Conservation (phyloP, 768 basidiomycete genomes). For the Antrodiella citrinella region DNA sequence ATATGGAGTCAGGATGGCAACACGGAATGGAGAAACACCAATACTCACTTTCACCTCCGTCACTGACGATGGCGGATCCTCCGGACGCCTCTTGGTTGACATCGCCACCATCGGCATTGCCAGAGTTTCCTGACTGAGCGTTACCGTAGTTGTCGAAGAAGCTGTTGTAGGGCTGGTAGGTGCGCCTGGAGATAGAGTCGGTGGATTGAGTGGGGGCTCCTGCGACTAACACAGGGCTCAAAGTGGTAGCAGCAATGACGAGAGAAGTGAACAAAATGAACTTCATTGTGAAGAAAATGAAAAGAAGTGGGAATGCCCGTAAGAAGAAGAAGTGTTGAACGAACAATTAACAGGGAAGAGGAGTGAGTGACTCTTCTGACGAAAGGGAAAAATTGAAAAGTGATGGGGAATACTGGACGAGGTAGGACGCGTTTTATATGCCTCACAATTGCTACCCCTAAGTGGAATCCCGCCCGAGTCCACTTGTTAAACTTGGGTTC, state of each 20-base stretch:
- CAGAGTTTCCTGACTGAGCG: slow-evolving; percentile 4
- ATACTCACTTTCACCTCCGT: background rate
- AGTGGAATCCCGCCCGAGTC: no score
- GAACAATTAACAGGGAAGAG: background rate
- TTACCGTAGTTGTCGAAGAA: background rate
- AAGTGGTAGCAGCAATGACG: background rate
- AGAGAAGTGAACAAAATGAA: background rate
- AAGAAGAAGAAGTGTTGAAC: background rate
- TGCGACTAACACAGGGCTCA: background rate
- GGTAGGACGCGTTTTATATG: no score
- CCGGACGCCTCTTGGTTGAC: background rate
- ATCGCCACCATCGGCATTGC: slow-evolving; percentile 4
- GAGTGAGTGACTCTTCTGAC: background rate
- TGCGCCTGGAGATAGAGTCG: background rate
- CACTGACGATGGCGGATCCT: background rate
- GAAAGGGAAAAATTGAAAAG: background rate
- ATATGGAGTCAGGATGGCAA: background rate
- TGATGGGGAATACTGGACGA: no score
- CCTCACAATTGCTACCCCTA: no score
- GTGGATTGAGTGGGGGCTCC: background rate
- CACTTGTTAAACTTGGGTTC: no score
- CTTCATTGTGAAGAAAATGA: background rate
- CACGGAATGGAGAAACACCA: no score
- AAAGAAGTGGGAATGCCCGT: background rate
- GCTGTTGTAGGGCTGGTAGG: background rate